Conservation (phyloP, 1,284 basidiomycete genomes). For the Anthracocystis panici-leucophaei region DNA sequence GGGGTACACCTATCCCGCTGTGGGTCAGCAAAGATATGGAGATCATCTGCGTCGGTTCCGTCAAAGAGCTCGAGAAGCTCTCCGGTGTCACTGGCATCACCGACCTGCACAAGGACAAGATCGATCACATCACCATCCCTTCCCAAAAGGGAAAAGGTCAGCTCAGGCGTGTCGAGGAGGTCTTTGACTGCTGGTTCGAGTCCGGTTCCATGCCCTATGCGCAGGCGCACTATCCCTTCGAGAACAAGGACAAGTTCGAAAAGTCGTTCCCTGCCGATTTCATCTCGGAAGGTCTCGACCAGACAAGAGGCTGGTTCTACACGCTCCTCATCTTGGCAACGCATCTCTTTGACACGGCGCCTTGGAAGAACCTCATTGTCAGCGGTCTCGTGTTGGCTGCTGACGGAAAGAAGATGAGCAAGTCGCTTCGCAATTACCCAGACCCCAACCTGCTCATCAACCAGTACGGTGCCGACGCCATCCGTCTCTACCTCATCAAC, state of each 20-base stretch:
- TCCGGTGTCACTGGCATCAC: slow-evolving; percentile 87
- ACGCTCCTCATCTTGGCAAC: slow-evolving; percentile 95
- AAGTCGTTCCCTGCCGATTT: slow-evolving; percentile 95
- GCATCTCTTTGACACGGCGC: slow-evolving; percentile 90
- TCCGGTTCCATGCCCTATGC: slow-evolving; percentile 99
- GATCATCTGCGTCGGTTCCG: slow-evolving; percentile 89
- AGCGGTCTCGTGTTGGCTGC: slow-evolving; percentile 94
- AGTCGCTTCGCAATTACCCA: slow-evolving; percentile 97
- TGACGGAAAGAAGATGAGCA: slow-evolving; percentile 99
- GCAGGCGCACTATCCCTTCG: slow-evolving; percentile 97
- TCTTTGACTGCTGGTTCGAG: slow-evolving; percentile 99
- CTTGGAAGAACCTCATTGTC: slow-evolving; percentile 98
- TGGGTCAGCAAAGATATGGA: slow-evolving; percentile 95
- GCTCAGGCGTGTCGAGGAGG: slow-evolving; percentile 90
- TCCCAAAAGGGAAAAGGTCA: slow-evolving; percentile 88
- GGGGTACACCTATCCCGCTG: slow-evolving; percentile 97
- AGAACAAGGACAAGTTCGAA: slow-evolving; percentile 87
- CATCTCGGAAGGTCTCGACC: slow-evolving; percentile 87
- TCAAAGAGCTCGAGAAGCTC: slow-evolving; percentile 86
- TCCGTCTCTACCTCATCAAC: slow-evolving; percentile 98
- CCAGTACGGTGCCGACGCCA: slow-evolving; percentile 94
- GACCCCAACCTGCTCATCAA: slow-evolving; percentile 92
- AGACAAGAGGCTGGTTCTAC: slow-evolving; percentile 94
- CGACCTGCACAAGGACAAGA: slow-evolving; percentile 94
- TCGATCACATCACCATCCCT: slow-evolving; percentile 96